These are phyloP conservation scores for Calendula officinalis DNA, from an alignment of 129 eudicot species.

Conservation along the genomic window DNA sequence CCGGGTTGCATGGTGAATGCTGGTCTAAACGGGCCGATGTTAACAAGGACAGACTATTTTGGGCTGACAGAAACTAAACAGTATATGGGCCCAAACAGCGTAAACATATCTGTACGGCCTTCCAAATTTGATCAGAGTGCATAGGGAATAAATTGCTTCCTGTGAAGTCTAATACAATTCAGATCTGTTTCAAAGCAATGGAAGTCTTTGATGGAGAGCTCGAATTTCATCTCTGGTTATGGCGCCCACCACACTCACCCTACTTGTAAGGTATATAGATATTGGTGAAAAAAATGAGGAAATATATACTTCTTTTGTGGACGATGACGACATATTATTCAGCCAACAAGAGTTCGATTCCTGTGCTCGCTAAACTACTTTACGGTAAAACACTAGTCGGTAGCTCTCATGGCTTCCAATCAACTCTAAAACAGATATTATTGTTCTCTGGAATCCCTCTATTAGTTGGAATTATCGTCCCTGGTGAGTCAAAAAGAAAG, in stretches of 20 bases:
- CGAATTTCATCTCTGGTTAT: slow-evolving; percentile 28
- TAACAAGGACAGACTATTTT: no score
- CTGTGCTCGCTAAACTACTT: slow-evolving; percentile 16
- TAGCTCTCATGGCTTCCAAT: background rate
- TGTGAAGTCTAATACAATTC: slow-evolving; percentile 37
- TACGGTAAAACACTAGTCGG: slow-evolving; percentile 33
- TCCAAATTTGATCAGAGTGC: no score
- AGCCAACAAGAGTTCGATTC: background rate
- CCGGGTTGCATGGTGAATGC: no score
- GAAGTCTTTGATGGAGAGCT: slow-evolving; percentile 38
- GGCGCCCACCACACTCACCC: background rate
- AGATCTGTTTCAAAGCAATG: slow-evolving; percentile 41
- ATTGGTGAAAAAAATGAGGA: background rate
- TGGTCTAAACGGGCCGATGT: no score
- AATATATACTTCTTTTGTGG: slow-evolving; percentile 11
- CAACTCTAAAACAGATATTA: background rate
- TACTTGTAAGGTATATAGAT: slow-evolving; percentile 18
- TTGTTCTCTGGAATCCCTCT: slow-evolving; percentile 1
- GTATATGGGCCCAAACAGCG: no score
- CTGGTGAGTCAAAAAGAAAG: background rate
- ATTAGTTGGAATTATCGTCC: background rate
- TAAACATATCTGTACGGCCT: no score
- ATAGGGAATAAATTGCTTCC: no score
- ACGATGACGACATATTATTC: slow-evolving; percentile 14
- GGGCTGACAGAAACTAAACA: no score